Percentiles rank a stretch among this genome's conserved stretches.
Evolutionary conservation across 208 protist genomes (phyloP).

Genomic region (Balamuthia mandrillaris): DNA sequence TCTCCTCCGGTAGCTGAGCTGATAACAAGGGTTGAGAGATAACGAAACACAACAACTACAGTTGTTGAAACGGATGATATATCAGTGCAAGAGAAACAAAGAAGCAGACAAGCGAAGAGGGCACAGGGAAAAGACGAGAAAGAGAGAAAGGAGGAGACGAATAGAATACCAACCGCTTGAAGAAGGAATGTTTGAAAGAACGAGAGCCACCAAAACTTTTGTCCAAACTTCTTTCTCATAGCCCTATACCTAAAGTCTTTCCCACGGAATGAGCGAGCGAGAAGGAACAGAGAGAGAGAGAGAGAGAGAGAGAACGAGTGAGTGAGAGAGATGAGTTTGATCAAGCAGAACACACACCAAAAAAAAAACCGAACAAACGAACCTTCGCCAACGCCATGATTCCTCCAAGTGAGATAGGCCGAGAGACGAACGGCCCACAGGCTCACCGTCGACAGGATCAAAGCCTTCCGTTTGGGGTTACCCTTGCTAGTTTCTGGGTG

Average conservation of each 20-base stretch:
- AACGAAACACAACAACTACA: background rate
- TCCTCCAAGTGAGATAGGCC: conserved; percentile 15
- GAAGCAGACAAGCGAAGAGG: background rate
- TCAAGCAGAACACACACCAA: background rate
- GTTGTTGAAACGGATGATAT: background rate
- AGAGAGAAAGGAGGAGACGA: background rate
- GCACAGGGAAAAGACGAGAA: conserved; percentile 28
- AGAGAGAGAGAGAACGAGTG: background rate
- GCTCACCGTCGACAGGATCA: background rate
- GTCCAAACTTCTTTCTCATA: background rate
- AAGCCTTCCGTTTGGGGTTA: background rate
- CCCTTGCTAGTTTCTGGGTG: background rate
- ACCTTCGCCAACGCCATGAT: conserved; percentile 31
- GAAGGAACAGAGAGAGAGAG: no score
- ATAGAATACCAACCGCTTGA: conserved; percentile 19
- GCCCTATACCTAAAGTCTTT: conserved; percentile 40
- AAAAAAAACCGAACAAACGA: background rate
- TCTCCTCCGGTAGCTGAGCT: no score
- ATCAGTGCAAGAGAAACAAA: background rate
- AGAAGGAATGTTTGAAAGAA: background rate
- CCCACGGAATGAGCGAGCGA: no score
- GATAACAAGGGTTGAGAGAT: conserved; percentile 19
- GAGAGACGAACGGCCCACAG: conserved; percentile 6
- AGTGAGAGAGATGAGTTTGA: background rate
- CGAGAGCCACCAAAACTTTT: conserved; percentile 31